Evolutionary conservation across 495 filamentous ascomycete species (phyloP), one percentile per base, ranked within the genome.

Genomic region (Aspergillus sclerotiicarbonarius): DNA sequence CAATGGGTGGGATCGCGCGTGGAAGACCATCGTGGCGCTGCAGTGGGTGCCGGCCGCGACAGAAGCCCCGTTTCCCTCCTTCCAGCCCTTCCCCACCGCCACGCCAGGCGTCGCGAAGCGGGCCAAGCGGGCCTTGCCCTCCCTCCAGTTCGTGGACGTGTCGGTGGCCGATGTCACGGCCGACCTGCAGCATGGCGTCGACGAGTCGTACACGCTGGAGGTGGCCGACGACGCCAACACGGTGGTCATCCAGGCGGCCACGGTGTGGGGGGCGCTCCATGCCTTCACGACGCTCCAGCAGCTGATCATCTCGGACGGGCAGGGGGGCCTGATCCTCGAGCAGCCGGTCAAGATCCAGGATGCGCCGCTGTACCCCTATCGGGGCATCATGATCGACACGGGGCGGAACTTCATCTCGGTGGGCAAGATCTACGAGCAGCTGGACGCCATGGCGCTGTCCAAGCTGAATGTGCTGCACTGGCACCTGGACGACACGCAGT

Each of bases 221-320:
- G 73, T 83, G 35, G 41, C 56, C 8, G 62, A 67, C 10, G 59
- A 55, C 18, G 70, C 73, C 1, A 61, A 58, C 49, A 67, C 51
- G 31, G 70, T 82, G 57, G 63, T 64, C 9, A 80, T 85, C 62
- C 76, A 67, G 4, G 68, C 80, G 21, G 60, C 78, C 53, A 82
- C 82, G 0, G 68, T 75, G 55, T 80, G 79, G 74, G 82, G 82
- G 31, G 80, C 78, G n/a, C 65, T 85, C 8, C 81, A 83, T 64
- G 82, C 82, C 13, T 81, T 85, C 58, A 84, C 81, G n/a, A 85
- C 82, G 9, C 64, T 83, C 31, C 76, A 79, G 56, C 81, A 83
- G 60, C 58, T 83, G 13, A 68, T 83, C 51, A 82, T 82, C 59
- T 75, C 71, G 0, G 70, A 80, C 20, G 72, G 74, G 13, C 55